phyloP scores from a whole-genome alignment of 164 flowering plant genomes.

The Annona squamosa region DNA sequence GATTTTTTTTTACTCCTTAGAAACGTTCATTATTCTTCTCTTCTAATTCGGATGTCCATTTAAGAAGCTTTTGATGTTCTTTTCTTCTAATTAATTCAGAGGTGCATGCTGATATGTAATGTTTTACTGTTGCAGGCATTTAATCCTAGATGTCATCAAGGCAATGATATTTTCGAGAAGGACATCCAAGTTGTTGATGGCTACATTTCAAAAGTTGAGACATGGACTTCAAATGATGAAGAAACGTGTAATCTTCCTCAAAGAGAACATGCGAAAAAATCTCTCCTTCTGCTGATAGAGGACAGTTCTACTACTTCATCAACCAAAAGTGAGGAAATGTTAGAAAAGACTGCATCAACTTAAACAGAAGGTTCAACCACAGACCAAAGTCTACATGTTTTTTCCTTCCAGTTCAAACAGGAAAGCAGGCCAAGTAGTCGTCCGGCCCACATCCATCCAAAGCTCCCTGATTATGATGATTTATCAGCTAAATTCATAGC shows the following conservation, averaged over 20 bases:
- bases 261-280: background rate
- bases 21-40: background rate
- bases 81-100: background rate
- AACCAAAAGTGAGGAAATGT: background rate
- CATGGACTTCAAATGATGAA: background rate
- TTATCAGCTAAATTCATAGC: constrained; percentile 56
- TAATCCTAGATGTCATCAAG: background rate
- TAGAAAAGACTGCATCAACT: constrained; percentile 11
- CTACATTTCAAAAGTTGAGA: background rate
- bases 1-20: background rate
- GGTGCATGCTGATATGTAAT: no score
- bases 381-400: constrained; percentile 22
- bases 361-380: constrained; percentile 29
- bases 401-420: constrained; percentile 26
- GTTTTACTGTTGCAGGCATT: constrained; percentile 10
- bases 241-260: constrained; percentile 5
- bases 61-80: background rate
- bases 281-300: no score
- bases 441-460: constrained; percentile 59
- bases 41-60: background rate
- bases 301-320: no score
- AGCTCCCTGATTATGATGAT: constrained; percentile 75
- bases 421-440: constrained; percentile 4
- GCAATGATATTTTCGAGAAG: background rate
- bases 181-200: background rate